Evolutionary conservation across 352 stramenopile species (phyloP), one percentile per base, ranked within the genome.

Genomic region (Paralagenidium karlingii): DNA sequence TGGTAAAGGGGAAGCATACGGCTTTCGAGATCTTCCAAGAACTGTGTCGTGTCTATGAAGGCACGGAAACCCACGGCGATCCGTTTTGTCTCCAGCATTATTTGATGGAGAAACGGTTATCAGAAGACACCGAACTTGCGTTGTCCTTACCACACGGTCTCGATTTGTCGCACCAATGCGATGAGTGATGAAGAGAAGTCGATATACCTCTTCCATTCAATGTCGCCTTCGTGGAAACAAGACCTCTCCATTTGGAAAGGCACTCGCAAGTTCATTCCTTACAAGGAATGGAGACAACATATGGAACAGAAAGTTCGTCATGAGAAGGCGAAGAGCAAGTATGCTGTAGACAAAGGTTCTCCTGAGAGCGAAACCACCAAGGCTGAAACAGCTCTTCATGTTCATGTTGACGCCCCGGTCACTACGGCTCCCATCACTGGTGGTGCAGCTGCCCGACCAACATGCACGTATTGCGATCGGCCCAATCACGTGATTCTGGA

Each of bases 81-180:
- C 38, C 49, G 2, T 56, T 48, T 33, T 56, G 45, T 29, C 47
- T 56, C 49, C 43, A 51, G 10, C 26, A 46, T 10, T 48, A 51
- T 28, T 34, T 57, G 15, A 52, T 57, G 42, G 38, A 39, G 3
- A 43, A 53, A 30, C 47, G 48, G 30, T 53, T 50, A 9, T 36
- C 40, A 18, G 44, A 58, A 13, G 45, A 27, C 5, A 52, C 24
- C 1, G 43, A 52, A n/a, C 38, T 49, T 2, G 46, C 45, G 27
- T 20, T 8, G 10, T 57, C 49, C 28, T 51, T 51, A 11, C n/a
- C n/a, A n/a, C n/a, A n/a, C n/a, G n/a, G n/a, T n/a, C n/a, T n/a
- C n/a, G n/a, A n/a, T n/a, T n/a, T n/a, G n/a, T n/a, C n/a, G n/a
- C 26, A 29, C 18, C 11, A 44, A 28, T 12, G 33, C 37, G 20